phyloP scores from a whole-genome alignment of 495 filamentous ascomycete species.

The Neurospora sp. region DNA sequence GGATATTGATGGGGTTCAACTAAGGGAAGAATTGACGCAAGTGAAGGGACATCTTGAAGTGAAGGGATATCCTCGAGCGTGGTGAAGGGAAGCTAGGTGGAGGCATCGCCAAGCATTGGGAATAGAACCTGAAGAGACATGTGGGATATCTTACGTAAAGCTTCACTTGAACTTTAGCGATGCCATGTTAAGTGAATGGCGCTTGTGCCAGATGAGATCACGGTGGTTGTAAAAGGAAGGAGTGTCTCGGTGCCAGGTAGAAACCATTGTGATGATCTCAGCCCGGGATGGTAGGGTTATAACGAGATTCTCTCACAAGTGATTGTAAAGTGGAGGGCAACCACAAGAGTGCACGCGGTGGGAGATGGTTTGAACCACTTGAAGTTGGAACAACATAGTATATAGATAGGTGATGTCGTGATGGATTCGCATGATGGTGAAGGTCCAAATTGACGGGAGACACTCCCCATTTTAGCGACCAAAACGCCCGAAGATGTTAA shows the following conservation, averaged over 20 bases:
- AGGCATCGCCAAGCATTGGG: neutral
- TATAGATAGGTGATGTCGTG: too few species aligned
- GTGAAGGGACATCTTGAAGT: neutral
- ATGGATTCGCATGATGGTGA: too few species aligned
- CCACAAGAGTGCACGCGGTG: too few species aligned
- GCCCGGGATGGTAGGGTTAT: too few species aligned
- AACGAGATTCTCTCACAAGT: too few species aligned
- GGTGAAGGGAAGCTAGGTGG: neutral
- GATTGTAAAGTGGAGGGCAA: too few species aligned
- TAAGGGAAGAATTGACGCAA: neutral
- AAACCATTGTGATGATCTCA: neutral
- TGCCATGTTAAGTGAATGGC: neutral
- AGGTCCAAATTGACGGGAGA: too few species aligned
- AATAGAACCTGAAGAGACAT: neutral
- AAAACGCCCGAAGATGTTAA: too few species aligned
- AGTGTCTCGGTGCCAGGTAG: neutral
- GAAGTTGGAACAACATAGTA: too few species aligned
- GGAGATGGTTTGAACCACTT: too few species aligned
- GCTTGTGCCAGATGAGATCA: too few species aligned
- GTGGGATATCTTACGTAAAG: neutral
- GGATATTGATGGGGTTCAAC: neutral
- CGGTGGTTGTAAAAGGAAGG: neutral
- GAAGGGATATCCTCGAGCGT: neutral
- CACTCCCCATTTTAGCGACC: too few species aligned
- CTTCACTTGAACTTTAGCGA: neutral